phyloP scores from a whole-genome alignment of 2,329 filamentous ascomycete genomes.

The Trichoderma afroharzianum region DNA sequence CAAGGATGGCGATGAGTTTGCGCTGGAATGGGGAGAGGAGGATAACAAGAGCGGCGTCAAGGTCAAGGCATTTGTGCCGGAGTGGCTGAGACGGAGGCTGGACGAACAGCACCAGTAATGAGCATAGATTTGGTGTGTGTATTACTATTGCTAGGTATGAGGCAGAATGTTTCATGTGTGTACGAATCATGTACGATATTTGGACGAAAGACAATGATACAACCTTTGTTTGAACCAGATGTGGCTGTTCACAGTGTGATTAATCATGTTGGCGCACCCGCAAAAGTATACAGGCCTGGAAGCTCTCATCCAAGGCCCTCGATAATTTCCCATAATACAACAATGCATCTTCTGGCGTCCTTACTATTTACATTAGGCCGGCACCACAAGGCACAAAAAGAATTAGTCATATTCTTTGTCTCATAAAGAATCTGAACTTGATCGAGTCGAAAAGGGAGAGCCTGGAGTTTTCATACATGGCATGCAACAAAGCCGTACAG shows the following conservation, averaged over 20 bases:
- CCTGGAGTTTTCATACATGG: not conserved
- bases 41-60: slow-evolving; percentile 39
- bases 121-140: not conserved
- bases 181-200: not conserved
- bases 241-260: not conserved
- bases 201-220: not conserved
- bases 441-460: too few species aligned
- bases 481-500: not conserved
- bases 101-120: slow-evolving; percentile 26
- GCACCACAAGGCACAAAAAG: too few species aligned
- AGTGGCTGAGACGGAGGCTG: slow-evolving; percentile 59
- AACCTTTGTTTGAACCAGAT: too few species aligned
- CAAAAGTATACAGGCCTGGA: not conserved
- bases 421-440: too few species aligned
- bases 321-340: too few species aligned
- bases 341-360: too few species aligned
- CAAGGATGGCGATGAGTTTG: slow-evolving; percentile 59
- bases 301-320: too few species aligned
- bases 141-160: not conserved
- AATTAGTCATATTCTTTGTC: too few species aligned
- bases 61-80: slow-evolving; percentile 79
- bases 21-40: slow-evolving; percentile 50
- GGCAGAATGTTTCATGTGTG: not conserved
- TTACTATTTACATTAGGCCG: too few species aligned
- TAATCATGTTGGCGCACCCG: not conserved